Evolutionary conservation across 2,329 filamentous ascomycete species (phyloP), one percentile per base, ranked within the genome.

Genomic region (Penicillium digitatum): DNA sequence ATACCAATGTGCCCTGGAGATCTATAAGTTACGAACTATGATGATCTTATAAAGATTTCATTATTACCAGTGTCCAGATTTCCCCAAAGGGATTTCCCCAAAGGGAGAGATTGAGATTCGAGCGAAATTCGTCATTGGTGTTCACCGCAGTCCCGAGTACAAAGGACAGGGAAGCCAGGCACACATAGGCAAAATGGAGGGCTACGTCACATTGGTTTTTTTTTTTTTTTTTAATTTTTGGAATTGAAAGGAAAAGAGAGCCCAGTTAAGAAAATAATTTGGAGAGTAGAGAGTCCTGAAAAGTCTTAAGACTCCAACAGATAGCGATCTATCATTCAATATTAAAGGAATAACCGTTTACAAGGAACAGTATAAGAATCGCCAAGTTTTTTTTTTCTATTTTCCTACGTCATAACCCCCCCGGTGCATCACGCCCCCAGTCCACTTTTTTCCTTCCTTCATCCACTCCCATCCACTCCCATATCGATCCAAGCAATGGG

Each of bases 381-480:
- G 29, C 39, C 44, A 49, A 32, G 50, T 48, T 57, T 59, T 55
- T 40, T 38, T 55, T 27, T 27, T 26, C n/a, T n/a, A n/a, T n/a
- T 45, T 42, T 20, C 63, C 61, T 69, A 71, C 69, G 69, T 71
- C 68, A 71, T 71, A 64, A 53, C 52, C 57, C 61, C 60, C 64
- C 65, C 64, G 55, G 62, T 54, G 57, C 63, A 65, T 64, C 63
- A 48, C 49, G 44, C 29, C 35, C 49, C 35, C 49, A 62, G 38
- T 59, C 62, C 63, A 63, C 59, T 64, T 58, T 58, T 59, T 59
- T 39, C 39, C 43, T 40, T 40, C 35, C 45, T 56, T 57, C 39
- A 42, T 44, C 26, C 26, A 29, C 26, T 44, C 20, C 26, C 58
- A 59, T 58, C 60, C 62, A 64, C 59, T 62, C 56, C 57, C 50